Conservation (phyloP, 2,329 filamentous ascomycete species). For the Tolypocladium cylindrosporum region DNA sequence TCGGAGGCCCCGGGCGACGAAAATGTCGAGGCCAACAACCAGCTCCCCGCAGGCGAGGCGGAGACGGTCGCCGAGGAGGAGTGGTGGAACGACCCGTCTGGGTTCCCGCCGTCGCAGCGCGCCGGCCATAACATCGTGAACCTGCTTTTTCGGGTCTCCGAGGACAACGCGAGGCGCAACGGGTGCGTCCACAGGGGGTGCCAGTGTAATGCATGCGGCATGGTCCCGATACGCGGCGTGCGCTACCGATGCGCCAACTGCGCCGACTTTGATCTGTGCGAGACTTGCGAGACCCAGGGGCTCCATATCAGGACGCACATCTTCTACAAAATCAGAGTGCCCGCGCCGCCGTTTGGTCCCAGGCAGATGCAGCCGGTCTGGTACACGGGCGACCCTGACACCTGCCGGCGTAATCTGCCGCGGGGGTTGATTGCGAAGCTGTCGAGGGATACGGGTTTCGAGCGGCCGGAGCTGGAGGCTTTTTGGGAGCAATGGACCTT, state of each 20-base stretch:
- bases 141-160: slow-evolving; percentile 82
- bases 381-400: slow-evolving; percentile 80
- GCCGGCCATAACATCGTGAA: slow-evolving; percentile 73
- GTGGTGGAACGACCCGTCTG: slow-evolving; percentile 39
- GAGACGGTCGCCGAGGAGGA: slow-evolving; percentile 35
- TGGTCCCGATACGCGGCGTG: slow-evolving; percentile 81
- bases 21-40: slow-evolving; percentile 24
- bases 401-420: slow-evolving; percentile 57
- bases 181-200: slow-evolving; percentile 90
- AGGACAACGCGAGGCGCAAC: slow-evolving; percentile 80
- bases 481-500: slow-evolving; percentile 97
- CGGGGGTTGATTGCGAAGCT: slow-evolving; percentile 57
- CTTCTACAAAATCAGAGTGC: slow-evolving; percentile 92
- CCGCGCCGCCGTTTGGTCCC: slow-evolving; percentile 73
- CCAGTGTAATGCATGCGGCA: slow-evolving; percentile 80
- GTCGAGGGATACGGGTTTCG: slow-evolving; percentile 64
- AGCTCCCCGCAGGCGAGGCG: slow-evolving; percentile 20
- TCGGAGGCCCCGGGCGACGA: slow-evolving; percentile 34
- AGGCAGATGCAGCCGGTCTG: slow-evolving; percentile 73
- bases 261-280: slow-evolving; percentile 90
- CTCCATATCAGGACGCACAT: slow-evolving; percentile 83
- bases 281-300: slow-evolving; percentile 74
- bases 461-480: slow-evolving; percentile 80
- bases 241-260: slow-evolving; percentile 95
- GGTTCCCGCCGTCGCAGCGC: slow-evolving; percentile 31